Evolutionary conservation across 352 stramenopile species (phyloP).

Genomic region (Globisporangium radiosum): DNA sequence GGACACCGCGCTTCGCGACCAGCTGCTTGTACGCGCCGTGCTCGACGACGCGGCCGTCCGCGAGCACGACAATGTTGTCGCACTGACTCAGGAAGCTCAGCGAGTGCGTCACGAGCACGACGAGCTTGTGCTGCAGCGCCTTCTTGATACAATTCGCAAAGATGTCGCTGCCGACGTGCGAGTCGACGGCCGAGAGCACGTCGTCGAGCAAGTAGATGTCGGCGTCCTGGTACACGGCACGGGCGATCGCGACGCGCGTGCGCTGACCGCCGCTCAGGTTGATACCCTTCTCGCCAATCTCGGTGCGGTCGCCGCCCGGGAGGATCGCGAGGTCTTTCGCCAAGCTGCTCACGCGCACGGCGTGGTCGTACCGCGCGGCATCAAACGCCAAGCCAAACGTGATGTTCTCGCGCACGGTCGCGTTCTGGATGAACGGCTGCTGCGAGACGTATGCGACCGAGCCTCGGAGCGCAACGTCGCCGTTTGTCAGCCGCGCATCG

Average conservation of each 20-base stretch:
- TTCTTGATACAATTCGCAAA: constrained; percentile 92
- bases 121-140: constrained; percentile 78
- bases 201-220: constrained; percentile 97
- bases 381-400: constrained; percentile 37
- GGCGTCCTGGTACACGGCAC: constrained; percentile 90
- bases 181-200: constrained; percentile 94
- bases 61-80: constrained; percentile 52
- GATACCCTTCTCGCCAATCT: constrained; percentile 98
- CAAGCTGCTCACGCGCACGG: constrained; percentile 64
- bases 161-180: constrained; percentile 92
- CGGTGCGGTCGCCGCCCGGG: constrained; percentile 90
- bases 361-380: constrained; percentile 26
- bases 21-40: constrained; percentile 76
- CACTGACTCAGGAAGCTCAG: constrained; percentile 80
- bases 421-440: constrained; percentile 53
- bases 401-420: constrained; percentile 45
- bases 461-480: constrained; percentile 23
- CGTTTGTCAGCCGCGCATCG: constrained; percentile 23
- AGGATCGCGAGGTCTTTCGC: constrained; percentile 87
- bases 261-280: constrained; percentile 97
- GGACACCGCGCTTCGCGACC: constrained; percentile 56
- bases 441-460: constrained; percentile 50
- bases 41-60: constrained; percentile 63
- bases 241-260: constrained; percentile 88
- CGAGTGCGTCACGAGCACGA: constrained; percentile 91